Evolutionary conservation across 441 rosid species (phyloP).

Genomic region (Aquilaria agallochum): DNA sequence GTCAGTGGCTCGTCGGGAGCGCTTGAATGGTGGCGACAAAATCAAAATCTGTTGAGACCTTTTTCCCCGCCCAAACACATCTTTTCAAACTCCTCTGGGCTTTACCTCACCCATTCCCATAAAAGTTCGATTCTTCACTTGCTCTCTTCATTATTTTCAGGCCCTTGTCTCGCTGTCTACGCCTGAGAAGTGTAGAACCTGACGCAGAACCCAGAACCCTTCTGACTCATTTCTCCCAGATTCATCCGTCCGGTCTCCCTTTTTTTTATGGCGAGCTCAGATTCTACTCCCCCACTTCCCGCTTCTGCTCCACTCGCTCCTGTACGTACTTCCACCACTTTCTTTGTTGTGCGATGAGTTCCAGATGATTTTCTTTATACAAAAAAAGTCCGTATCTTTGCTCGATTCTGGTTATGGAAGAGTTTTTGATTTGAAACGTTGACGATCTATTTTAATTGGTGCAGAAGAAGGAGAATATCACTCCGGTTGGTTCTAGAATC

Average conservation of each 20-base stretch:
- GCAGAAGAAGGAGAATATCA: conserved; percentile 72
- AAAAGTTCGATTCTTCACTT: no score
- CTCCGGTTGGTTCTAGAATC: conserved; percentile 61
- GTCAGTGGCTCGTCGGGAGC: no score
- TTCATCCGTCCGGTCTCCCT: neutral
- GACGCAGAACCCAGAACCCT: conserved; percentile 7
- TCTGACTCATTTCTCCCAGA: conserved; percentile 3
- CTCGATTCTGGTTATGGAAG: neutral
- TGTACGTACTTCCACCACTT: conserved; percentile 20
- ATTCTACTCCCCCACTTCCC: conserved; percentile 33
- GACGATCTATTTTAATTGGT: conserved; percentile 2
- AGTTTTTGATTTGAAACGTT: conserved; percentile 12
- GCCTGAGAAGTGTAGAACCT: no score
- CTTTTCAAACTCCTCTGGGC: no score
- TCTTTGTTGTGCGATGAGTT: neutral
- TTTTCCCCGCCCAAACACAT: no score
- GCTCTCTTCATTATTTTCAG: no score
- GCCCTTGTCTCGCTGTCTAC: no score
- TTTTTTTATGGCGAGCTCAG: conserved; percentile 41
- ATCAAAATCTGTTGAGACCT: no score
- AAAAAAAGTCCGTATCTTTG: neutral
- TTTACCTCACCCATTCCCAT: no score
- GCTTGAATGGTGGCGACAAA: no score
- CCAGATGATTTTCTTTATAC: neutral
- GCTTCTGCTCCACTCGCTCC: conserved; percentile 39